phyloP scores from a whole-genome alignment of 306 rosid genomes.

The Medicago ruthenica region DNA sequence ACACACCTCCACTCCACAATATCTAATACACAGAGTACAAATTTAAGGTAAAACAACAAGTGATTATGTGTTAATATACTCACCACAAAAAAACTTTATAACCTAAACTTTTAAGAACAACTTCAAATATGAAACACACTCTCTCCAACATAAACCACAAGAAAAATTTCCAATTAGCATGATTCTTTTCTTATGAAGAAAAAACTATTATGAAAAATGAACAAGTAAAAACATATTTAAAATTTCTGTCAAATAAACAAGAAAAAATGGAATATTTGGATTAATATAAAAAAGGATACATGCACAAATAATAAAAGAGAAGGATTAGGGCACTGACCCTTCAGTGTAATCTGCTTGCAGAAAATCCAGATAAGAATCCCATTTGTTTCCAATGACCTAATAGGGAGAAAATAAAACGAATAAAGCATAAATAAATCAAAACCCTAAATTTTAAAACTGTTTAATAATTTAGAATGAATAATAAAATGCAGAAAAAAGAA shows the following conservation, averaged over 20 bases:
- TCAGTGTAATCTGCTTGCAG: conserved; percentile 84
- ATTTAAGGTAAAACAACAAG: too few species aligned
- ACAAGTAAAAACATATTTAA: too few species aligned
- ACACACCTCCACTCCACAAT: neutral
- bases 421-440: conserved; percentile 1
- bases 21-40: neutral
- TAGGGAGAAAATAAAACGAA: conserved; percentile 29
- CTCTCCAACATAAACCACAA: too few species aligned
- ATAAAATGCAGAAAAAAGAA: neutral
- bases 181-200: too few species aligned
- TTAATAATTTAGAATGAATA: neutral
- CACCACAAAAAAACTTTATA: too few species aligned
- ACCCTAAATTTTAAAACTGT: conserved; percentile 29
- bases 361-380: conserved; percentile 90
- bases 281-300: neutral
- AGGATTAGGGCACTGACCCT: conserved; percentile 58
- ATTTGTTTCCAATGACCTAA: conserved; percentile 92
- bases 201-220: too few species aligned
- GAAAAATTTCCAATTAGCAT: too few species aligned
- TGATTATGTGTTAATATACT: too few species aligned
- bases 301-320: neutral
- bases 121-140: too few species aligned
- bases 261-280: too few species aligned
- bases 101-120: too few species aligned
- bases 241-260: too few species aligned